Evolutionary conservation across 176 grass and related monocot species (phyloP), one percentile per base, ranked within the genome.

Genomic region (Phoenix dactylifera): DNA sequence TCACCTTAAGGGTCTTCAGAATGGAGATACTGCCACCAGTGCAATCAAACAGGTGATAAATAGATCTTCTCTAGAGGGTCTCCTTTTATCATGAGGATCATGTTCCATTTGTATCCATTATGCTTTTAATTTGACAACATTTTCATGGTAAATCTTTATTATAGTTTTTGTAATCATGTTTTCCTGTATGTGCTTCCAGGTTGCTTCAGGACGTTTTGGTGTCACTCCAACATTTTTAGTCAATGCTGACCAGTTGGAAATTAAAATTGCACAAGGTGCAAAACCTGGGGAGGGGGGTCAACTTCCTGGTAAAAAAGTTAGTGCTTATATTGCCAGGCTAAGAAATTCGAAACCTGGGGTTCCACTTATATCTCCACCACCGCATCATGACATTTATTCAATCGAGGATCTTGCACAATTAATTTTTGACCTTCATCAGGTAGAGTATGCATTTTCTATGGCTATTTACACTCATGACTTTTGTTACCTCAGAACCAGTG

Each of bases 391-490:
- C 71, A 98, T 98, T 62, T 98, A 98, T 83, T 98, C 94, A 20
- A 98, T 98, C 1, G 94, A 98, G 74, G 94, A 98, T 98, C 94
- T 98, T 51, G 94, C 94, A 3, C 94, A 98, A 76, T 80, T 98
- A 67, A 98, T 98, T 86, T 98, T 77, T 74, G 94, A 98, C 55
- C 94, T 98, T 49, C 94, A 98, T 89, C 94, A 98, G 94, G 94
- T 98, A 73, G 81, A 63, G 35, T 74, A 32, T 19, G 2, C 16
- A 18, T n/a, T 50, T 51, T 12, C 32, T 57, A 19, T 12, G 29
- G 35, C 9, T 58, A 80, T 83, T 52, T 72, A 12, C 17, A 24
- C 17, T 78, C 32, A 10, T 71, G 57, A 39, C 71, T 54, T 74
- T 50, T 16, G 58, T 58, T 58, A 70, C 55, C 49, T 64, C 9